A percentile compares a stretch with the other conserved stretches of the same genome.
Evolutionary conservation across 805 yeast genomes (phyloP).

Genomic region (Lipomyces chichibuensis): DNA sequence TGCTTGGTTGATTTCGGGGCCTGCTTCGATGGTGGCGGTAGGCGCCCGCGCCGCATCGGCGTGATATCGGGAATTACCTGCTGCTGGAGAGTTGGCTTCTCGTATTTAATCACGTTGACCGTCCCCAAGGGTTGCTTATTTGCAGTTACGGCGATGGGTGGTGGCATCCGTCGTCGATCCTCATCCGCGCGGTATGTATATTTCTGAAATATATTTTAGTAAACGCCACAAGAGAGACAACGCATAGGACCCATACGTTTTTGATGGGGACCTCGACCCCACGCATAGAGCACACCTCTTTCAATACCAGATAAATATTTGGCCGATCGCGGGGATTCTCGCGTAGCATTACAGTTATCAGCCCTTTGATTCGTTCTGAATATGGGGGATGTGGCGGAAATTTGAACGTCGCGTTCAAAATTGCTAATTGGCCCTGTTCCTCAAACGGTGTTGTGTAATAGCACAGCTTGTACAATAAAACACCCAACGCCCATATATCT

Average conservation of each 20-base stretch:
- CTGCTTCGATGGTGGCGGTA: constrained; percentile 25
- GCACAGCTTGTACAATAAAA: constrained; percentile 84
- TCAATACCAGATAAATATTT: constrained; percentile 76
- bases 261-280: constrained; percentile 56
- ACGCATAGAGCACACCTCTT: constrained; percentile 63
- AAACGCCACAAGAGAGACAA: neutral
- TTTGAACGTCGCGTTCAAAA: constrained; percentile 77
- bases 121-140: neutral
- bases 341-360: constrained; percentile 77
- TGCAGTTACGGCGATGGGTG: constrained; percentile 11
- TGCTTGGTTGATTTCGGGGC: neutral
- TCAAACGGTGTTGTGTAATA: constrained; percentile 96
- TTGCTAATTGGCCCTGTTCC: constrained; percentile 77
- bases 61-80: constrained; percentile 27
- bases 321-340: constrained; percentile 85
- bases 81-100: neutral
- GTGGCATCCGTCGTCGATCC: constrained; percentile 25
- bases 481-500: constrained; percentile 97
- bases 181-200: constrained; percentile 8
- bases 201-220: neutral
- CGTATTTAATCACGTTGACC: constrained; percentile 19
- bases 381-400: constrained; percentile 72
- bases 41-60: constrained; percentile 36
- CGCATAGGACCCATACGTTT: constrained; percentile 18
- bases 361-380: constrained; percentile 70